These are phyloP conservation scores for Hirsutella minnesotensis DNA, from an alignment of 2,329 filamentous ascomycete genomes.

Conservation along the genomic window DNA sequence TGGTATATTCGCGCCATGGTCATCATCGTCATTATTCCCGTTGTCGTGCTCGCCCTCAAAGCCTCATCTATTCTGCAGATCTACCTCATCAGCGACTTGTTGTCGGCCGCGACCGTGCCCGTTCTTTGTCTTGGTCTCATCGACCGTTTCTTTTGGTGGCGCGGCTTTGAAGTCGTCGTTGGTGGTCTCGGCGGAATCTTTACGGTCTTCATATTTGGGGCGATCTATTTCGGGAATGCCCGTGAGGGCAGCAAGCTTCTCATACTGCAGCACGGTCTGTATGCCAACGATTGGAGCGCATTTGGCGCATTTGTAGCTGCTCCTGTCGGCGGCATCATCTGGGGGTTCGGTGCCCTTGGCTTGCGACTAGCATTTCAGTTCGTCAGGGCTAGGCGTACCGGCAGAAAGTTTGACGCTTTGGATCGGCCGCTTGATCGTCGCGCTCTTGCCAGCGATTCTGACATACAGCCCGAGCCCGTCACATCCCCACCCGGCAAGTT, in stretches of 20 bases:
- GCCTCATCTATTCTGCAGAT: conserved; percentile 68
- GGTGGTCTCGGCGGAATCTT: conserved; percentile 68
- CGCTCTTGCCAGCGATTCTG: conserved; percentile 6
- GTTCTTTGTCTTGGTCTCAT: conserved; percentile 62
- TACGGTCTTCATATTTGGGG: conserved; percentile 70
- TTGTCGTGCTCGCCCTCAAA: conserved; percentile 62
- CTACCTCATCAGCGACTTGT: conserved; percentile 70
- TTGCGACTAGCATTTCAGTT: conserved; percentile 50
- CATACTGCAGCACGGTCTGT: conserved; percentile 61
- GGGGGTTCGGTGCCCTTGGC: conserved; percentile 51
- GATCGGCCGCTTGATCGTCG: conserved; percentile 35
- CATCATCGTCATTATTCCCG: conserved; percentile 61
- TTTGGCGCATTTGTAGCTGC: conserved; percentile 78
- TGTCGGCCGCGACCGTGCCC: conserved; percentile 66
- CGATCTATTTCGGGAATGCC: conserved; percentile 63
- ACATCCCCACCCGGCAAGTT: conserved; percentile 35
- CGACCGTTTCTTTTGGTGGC: conserved; percentile 63
- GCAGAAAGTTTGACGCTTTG: conserved; percentile 53
- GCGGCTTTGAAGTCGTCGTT: conserved; percentile 68
- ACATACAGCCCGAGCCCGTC: conserved; percentile 17
- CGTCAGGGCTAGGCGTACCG: conserved; percentile 41
- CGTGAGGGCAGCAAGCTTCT: conserved; percentile 54
- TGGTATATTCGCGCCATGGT: conserved; percentile 61
- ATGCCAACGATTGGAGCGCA: conserved; percentile 66
- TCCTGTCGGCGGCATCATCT: conserved; percentile 62